These are phyloP conservation scores for Pachyrhizus erosus DNA, from an alignment of 306 rosid species.

Conservation along the genomic window DNA sequence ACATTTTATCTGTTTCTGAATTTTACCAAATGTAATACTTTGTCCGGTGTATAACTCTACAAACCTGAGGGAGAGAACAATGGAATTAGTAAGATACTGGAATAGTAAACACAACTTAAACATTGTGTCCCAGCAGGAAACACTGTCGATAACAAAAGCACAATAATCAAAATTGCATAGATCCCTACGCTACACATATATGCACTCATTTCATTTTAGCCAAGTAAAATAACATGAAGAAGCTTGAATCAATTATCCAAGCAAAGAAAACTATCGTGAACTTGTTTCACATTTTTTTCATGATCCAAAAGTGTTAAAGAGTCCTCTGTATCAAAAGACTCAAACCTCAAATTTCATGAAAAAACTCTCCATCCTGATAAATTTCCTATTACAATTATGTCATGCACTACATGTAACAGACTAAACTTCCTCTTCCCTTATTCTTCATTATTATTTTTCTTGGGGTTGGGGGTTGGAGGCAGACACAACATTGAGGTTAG, in stretches of 20 bases:
- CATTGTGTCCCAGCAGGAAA: neutral
- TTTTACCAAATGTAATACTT: slow-evolving; percentile 69
- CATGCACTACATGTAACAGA: slow-evolving; percentile 30
- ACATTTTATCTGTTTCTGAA: slow-evolving; percentile 79
- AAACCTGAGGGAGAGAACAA: slow-evolving; percentile 57
- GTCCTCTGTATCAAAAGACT: neutral
- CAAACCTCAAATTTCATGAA: slow-evolving; percentile 14
- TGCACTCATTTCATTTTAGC: slow-evolving; percentile 31
- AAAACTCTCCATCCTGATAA: slow-evolving; percentile 20
- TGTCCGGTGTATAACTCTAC: slow-evolving; percentile 64
- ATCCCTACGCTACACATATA: neutral
- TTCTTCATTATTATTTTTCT: slow-evolving; percentile 2
- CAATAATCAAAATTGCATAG: slow-evolving; percentile 8
- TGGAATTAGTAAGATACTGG: slow-evolving; percentile 27
- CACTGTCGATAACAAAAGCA: slow-evolving; percentile 4
- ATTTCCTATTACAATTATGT: slow-evolving; percentile 4
- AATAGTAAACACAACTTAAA: slow-evolving; percentile 25
- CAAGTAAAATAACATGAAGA: slow-evolving; percentile 19
- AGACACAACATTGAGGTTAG: slow-evolving; percentile 6
- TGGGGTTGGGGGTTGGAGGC: neutral
- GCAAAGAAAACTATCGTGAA: slow-evolving; percentile 12
- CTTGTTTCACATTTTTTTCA: slow-evolving; percentile 26
- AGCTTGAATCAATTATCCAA: slow-evolving; percentile 25
- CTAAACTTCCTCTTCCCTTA: slow-evolving; percentile 4
- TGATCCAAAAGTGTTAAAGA: neutral